Base-by-base conservation (phyloP, 139 green algal genomes). In the Tetraselmis chui region DNA sequence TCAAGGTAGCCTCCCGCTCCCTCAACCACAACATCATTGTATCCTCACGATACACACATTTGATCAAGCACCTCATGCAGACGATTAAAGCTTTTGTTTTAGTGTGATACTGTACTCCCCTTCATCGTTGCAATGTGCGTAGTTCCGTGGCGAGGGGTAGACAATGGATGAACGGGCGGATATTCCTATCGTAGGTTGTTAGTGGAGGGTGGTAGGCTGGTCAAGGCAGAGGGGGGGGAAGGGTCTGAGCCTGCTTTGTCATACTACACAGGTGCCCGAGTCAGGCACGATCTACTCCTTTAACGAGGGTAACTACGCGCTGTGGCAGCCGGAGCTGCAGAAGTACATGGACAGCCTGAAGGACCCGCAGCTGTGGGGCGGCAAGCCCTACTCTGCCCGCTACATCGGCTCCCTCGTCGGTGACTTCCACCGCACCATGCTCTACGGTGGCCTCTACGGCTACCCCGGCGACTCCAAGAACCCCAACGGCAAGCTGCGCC, bases 381-480 rank as follows among this genome's bases (percentile, higher is more conserved):
- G 93, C 85, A 98, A 98, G 94, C 95, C 96, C 30, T 99, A 99
- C 94, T 93, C 83, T 28, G 91, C 89, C 27, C 86, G 89, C 82
- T 91, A 85, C 81, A 89, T 90, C 59, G 84, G 83, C 27, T 29
- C 77, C 58, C 84, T n/a, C 45, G 87, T 98, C 30, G 95, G 95
- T 29, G 95, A 98, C 91, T 99, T 98, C 94, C 96, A 99, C 93
- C 88, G 96, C 80, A 98, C 96, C 22, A 87, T 98, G 85, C 90
- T 99, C 77, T 99, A 99, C 85, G 96, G 94, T 85, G 96, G 92
- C 86, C 98, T 99, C 91, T 98, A 98, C 87, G 96, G 96, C 81
- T 99, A 99, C 92, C 96, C 96, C 74, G 88, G 87, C 28, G 96
- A 99, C 88, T 88, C 75, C 2, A 98, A 95, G 86, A 98, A 97